Conservation (phyloP, 2,329 filamentous ascomycete species). For the Aspergillus spinulosporus region DNA sequence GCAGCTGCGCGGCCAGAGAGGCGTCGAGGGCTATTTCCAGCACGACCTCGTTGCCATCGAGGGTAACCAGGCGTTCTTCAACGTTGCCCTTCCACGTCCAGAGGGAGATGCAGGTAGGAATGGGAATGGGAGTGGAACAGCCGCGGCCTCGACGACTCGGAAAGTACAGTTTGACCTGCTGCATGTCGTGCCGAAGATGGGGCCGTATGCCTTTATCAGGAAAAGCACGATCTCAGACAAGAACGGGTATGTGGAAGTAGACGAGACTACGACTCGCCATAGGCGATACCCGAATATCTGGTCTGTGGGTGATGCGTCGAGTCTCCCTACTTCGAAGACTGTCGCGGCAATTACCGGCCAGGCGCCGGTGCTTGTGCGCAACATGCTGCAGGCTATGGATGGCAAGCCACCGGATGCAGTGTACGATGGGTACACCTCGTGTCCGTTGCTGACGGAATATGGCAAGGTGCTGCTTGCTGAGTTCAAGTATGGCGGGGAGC, state of each 20-base stretch:
- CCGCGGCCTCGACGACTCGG: not conserved
- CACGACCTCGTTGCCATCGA: constrained; percentile 58
- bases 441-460: constrained; percentile 57
- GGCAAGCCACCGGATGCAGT: constrained; percentile 46
- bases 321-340: constrained; percentile 59
- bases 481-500: constrained; percentile 64
- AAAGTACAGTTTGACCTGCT: constrained; percentile 52
- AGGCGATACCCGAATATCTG: constrained; percentile 58
- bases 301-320: constrained; percentile 60
- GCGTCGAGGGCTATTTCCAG: constrained; percentile 60
- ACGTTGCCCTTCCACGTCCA: constrained; percentile 39
- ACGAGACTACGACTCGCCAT: constrained; percentile 55
- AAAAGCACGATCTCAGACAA: constrained; percentile 56
- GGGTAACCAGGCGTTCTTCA: constrained; percentile 55
- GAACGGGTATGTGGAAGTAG: constrained; percentile 60
- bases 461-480: constrained; percentile 65
- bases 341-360: constrained; percentile 55
- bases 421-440: constrained; percentile 60
- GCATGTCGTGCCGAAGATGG: constrained; percentile 62
- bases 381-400: constrained; percentile 49
- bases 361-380: constrained; percentile 53
- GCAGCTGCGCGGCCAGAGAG: constrained; percentile 53
- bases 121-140: too few relatives aligned
- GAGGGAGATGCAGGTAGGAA: constrained; percentile 9
- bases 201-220: constrained; percentile 56